A percentile compares a stretch with the other conserved stretches of the same genome.
These are phyloP conservation scores for Oryza punctata DNA, from an alignment of 176 grass and related monocot genomes.

Conservation along the genomic window DNA sequence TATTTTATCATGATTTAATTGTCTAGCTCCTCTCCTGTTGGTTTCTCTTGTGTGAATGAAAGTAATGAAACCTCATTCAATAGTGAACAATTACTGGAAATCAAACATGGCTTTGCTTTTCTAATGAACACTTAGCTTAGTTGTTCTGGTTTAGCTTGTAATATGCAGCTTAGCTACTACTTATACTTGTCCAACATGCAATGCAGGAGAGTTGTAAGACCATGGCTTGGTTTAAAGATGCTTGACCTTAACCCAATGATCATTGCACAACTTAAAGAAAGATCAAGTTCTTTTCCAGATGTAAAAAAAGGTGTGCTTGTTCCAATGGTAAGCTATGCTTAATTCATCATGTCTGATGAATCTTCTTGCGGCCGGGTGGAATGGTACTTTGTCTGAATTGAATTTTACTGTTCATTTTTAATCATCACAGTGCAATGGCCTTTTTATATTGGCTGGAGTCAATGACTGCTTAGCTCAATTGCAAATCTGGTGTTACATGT, in stretches of 20 bases:
- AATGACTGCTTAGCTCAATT: background rate
- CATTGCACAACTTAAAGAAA: constrained; percentile 82
- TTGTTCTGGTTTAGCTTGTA: background rate
- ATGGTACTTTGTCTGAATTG: background rate
- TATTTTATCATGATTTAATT: constrained; percentile 15
- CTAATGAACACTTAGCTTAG: background rate
- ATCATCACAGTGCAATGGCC: background rate
- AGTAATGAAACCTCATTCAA: background rate
- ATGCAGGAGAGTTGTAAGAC: constrained; percentile 77
- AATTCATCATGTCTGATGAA: background rate
- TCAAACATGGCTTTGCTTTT: background rate
- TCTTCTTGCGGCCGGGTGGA: background rate
- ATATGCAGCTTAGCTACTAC: constrained; percentile 5
- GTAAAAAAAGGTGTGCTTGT: constrained; percentile 75
- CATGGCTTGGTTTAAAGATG: constrained; percentile 93
- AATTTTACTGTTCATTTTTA: constrained; percentile 23
- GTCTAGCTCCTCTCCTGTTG: background rate
- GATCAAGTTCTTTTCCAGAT: constrained; percentile 68
- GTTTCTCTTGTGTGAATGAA: background rate
- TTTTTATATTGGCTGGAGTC: background rate
- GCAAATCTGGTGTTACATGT: background rate
- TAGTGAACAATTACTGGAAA: background rate
- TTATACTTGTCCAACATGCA: constrained; percentile 29
- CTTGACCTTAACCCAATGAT: constrained; percentile 72
- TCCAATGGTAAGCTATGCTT: constrained; percentile 60